phyloP scores from a whole-genome alignment of 2,329 filamentous ascomycete genomes.

The Nemania bipapillata region DNA sequence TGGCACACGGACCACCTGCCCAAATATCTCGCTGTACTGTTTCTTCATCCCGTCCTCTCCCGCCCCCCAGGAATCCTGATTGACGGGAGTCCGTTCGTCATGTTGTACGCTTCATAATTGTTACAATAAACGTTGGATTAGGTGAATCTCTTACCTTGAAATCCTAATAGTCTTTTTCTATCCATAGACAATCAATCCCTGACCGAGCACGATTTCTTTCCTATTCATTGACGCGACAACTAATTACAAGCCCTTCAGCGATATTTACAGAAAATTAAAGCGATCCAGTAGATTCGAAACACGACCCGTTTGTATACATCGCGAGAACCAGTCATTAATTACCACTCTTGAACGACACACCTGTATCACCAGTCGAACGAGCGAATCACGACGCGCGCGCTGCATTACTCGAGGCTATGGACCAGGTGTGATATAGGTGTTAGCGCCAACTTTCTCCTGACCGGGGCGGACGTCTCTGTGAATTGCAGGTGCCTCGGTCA shows the following conservation, averaged over 20 bases:
- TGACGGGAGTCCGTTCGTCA: conserved; percentile 19
- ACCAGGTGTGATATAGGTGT: conserved; percentile 43
- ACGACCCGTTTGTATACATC: conserved; percentile 13
- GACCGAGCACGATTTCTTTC: conserved; percentile 7
- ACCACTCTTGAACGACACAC: not conserved
- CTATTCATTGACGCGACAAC: conserved; percentile 5
- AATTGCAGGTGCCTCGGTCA: conserved; percentile 44
- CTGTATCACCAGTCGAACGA: not conserved
- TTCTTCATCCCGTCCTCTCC: conserved; percentile 13
- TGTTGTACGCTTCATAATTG: conserved; percentile 24
- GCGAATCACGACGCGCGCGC: conserved; percentile 22
- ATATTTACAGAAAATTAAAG: conserved; percentile 12
- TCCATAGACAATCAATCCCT: conserved; percentile 17
- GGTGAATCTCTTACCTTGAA: not conserved
- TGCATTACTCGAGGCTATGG: conserved; percentile 47
- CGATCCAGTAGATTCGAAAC: conserved; percentile 10
- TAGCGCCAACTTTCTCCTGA: conserved; percentile 38
- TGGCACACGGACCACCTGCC: conserved; percentile 28
- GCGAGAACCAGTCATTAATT: conserved; percentile 15
- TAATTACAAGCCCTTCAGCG: conserved; percentile 1
- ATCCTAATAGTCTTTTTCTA: conserved; percentile 29
- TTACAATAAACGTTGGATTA: conserved; percentile 7
- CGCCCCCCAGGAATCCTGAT: conserved; percentile 13
- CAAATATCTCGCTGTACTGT: conserved; percentile 14
- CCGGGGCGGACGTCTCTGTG: conserved; percentile 42